Conservation (phyloP, 345 rosid species). For the Ceriops decandra region DNA sequence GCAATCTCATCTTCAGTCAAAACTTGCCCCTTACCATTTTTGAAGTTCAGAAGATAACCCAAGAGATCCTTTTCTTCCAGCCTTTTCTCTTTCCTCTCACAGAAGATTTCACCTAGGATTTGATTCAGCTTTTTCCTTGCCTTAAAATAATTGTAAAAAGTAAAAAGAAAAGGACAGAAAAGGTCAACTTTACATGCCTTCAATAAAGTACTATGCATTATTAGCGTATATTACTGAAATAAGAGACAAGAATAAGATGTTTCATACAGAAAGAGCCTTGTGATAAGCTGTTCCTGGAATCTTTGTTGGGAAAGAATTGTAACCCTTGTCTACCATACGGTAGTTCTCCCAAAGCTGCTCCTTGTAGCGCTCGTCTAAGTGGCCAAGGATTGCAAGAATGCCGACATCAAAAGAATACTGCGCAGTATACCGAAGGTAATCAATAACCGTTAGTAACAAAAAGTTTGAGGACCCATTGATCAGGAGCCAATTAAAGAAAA, state of each 20-base stretch:
- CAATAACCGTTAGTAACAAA: neutral
- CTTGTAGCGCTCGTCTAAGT: constrained; percentile 28
- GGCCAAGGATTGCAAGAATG: constrained; percentile 41
- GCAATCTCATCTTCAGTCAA: constrained; percentile 47
- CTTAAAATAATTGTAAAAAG: constrained; percentile 7
- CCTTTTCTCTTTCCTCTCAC: constrained; percentile 33
- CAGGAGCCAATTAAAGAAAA: neutral
- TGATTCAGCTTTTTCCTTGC: constrained; percentile 34
- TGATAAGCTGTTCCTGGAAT: constrained; percentile 32
- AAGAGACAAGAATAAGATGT: neutral
- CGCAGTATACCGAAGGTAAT: neutral
- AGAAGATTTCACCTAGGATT: constrained; percentile 28
- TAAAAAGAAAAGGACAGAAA: neutral
- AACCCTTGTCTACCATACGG: constrained; percentile 25
- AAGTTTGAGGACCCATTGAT: neutral
- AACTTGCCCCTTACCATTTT: constrained; percentile 20
- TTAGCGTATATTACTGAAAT: neutral
- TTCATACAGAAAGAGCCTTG: constrained; percentile 23
- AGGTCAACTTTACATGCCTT: neutral
- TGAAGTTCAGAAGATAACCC: constrained; percentile 35
- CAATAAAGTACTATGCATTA: too few relatives aligned
- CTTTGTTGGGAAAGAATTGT: constrained; percentile 29
- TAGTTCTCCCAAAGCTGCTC: constrained; percentile 32
- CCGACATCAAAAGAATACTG: constrained; percentile 46
- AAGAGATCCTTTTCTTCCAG: constrained; percentile 36